These are phyloP conservation scores for Sanghuangporus sanghuang DNA, from an alignment of 1,284 basidiomycete genomes.

Conservation along the genomic window DNA sequence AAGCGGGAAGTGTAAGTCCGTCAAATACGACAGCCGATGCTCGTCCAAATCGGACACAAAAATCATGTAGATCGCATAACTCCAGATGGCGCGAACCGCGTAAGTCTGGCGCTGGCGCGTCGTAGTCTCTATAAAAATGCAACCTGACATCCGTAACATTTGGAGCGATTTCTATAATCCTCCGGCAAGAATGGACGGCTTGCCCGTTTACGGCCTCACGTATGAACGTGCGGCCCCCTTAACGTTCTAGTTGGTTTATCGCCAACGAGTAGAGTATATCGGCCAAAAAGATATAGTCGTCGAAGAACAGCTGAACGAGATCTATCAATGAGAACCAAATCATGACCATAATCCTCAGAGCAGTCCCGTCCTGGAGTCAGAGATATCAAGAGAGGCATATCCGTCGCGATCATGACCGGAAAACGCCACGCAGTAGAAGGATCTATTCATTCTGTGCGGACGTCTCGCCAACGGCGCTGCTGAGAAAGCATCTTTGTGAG, in stretches of 20 bases:
- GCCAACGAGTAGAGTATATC: background rate
- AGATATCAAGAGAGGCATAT: background rate
- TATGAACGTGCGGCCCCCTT: background rate
- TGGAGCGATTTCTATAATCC: no score
- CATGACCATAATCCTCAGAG: background rate
- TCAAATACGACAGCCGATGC: background rate
- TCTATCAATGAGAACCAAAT: background rate
- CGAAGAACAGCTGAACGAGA: background rate
- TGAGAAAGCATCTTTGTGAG: background rate
- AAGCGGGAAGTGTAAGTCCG: background rate
- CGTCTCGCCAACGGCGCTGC: background rate
- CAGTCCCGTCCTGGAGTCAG: background rate
- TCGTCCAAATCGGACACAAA: background rate
- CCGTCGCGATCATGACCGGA: background rate
- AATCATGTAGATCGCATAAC: background rate
- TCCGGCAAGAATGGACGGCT: background rate
- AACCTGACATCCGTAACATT: no score
- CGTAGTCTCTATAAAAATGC: background rate
- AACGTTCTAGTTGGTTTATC: background rate
- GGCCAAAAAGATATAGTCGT: background rate
- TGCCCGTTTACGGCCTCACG: background rate
- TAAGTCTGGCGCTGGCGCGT: background rate
- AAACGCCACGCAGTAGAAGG: background rate
- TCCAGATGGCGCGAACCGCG: background rate
- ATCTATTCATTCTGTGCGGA: background rate